Percentiles rank a stretch among this genome's conserved stretches.
Evolutionary conservation across 257 asterid genomes (phyloP).

Genomic region (Fraxinus americana): DNA sequence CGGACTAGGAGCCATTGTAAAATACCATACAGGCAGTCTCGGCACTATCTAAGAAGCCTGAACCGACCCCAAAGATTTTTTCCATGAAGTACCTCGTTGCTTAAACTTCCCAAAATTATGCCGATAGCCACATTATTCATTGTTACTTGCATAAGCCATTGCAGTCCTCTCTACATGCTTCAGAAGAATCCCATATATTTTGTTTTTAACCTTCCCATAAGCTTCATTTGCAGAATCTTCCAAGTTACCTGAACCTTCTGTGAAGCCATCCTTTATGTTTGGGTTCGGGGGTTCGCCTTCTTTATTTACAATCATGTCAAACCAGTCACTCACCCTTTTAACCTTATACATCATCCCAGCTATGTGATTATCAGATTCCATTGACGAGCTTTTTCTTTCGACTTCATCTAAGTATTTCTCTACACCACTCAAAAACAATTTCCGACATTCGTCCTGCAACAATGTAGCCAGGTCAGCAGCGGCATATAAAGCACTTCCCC

Average conservation of each 20-base stretch:
- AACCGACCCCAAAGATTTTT: neutral
- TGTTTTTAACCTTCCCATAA: slow-evolving; percentile 54
- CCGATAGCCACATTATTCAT: neutral
- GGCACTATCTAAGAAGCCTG: neutral
- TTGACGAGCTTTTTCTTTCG: slow-evolving; percentile 41
- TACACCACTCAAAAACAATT: slow-evolving; percentile 43
- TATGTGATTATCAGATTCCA: slow-evolving; percentile 35
- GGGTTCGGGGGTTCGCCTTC: slow-evolving; percentile 22
- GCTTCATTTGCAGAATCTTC: slow-evolving; percentile 46
- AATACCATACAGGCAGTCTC: neutral
- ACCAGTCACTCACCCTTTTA: slow-evolving; percentile 66
- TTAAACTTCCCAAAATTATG: no score
- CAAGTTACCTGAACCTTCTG: neutral
- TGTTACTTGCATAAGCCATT: slow-evolving; percentile 40
- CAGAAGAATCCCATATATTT: slow-evolving; percentile 59
- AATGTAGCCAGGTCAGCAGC: slow-evolving; percentile 41
- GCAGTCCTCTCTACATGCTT: slow-evolving; percentile 71
- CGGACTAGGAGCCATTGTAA: neutral
- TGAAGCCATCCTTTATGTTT: slow-evolving; percentile 12
- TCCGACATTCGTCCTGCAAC: slow-evolving; percentile 57
- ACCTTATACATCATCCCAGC: slow-evolving; percentile 59
- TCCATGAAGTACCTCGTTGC: neutral
- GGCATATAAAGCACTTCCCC: slow-evolving; percentile 38
- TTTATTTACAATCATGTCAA: slow-evolving; percentile 45
- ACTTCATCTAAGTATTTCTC: slow-evolving; percentile 64